Evolutionary conservation across 2,329 filamentous ascomycete genomes (phyloP).

Genomic region (Cadophora sp.): DNA sequence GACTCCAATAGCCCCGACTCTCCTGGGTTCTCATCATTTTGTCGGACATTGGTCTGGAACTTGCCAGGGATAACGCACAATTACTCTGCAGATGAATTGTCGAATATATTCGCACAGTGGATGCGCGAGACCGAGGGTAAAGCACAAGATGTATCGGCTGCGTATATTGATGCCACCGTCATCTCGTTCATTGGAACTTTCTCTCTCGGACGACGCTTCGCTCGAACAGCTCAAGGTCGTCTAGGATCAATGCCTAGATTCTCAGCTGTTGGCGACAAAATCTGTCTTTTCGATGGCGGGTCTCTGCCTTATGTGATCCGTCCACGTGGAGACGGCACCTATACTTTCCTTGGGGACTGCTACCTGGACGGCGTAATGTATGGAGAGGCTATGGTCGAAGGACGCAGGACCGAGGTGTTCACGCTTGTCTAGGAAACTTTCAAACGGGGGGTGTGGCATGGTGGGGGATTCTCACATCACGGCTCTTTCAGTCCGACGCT

Average conservation of each 20-base stretch:
- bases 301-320: neutral
- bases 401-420: neutral
- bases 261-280: neutral
- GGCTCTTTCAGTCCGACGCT: neutral
- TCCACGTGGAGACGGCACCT: neutral
- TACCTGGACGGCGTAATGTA: neutral
- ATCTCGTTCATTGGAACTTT: neutral
- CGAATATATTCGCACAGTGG: neutral
- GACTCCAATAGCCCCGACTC: neutral
- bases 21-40: neutral
- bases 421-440: neutral
- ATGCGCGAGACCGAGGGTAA: neutral
- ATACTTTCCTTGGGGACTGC: neutral
- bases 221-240: neutral
- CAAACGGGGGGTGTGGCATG: neutral
- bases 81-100: neutral
- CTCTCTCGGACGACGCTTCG: neutral
- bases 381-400: neutral
- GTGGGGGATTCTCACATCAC: neutral
- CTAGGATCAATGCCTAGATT: neutral
- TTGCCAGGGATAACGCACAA: neutral
- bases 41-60: neutral
- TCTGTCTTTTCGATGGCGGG: neutral
- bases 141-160: neutral
- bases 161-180: neutral